Base-by-base conservation (phyloP, 2,329 filamentous ascomycete genomes). In the Colletotrichum sansevieriae region DNA sequence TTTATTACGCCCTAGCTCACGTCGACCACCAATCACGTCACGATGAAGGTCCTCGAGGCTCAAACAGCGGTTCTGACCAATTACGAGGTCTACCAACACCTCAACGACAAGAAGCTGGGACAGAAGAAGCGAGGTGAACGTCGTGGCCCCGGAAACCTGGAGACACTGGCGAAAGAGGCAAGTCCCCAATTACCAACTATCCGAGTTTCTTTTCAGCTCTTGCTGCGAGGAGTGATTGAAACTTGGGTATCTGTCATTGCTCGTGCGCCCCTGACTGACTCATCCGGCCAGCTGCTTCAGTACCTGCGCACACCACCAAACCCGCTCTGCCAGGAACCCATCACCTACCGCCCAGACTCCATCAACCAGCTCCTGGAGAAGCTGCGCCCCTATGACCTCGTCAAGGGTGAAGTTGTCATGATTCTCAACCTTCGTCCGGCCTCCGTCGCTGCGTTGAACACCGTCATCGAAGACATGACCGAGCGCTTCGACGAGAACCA, bases 51-150 rank as follows among this genome's bases (percentile, higher is more conserved):
- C 75, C 81, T 93, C 73, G 91, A 92, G 75, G 83, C 91, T 3
- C 90, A 93, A 76, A 88, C 88, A 35, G 90, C 90, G 5, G 85
- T 90, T 47, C 83, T 94, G 75, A 88, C 89, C 76, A 94, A 94
- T 78, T 91, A 88, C 72, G 92, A 94, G 82, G 91, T 94, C 71
- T 90, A 90, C 74, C 83, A 85, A 65, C 91, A 92, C 73, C 79
- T 94, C 44, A 80, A 80, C 6, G 85, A 90, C 54, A 86, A 88
- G 74, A 83, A 83, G 59, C 78, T 82, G 63, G 80, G 82, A 47
- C 78, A 81, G 61, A 85, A 85, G 70, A 29, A 63, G 59, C 18
- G 69, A 65, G 63, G 60, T 51, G 59, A 70, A 43, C 84, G 83
- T 15, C 82, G 84, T 46, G 83, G 86, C 3, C 87, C 87, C 2